Conservation (phyloP, 2,329 filamentous ascomycete genomes). For the Fragosphaeria purpurea region DNA sequence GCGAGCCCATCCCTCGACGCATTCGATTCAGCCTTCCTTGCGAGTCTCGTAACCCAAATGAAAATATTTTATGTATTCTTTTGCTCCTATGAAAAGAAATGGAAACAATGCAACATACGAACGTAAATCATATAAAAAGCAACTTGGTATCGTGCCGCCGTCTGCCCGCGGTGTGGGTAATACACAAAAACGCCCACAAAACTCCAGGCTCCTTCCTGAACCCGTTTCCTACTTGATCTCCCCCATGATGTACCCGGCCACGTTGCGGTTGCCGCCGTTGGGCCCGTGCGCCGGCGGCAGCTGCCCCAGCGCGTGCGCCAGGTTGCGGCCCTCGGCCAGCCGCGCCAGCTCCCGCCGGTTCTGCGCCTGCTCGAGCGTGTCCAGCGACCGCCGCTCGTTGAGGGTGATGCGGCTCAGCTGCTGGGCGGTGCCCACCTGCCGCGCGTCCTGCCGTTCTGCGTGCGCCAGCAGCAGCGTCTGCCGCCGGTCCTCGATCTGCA, state of each 20-base stretch:
- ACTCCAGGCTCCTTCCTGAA: no score
- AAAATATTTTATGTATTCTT: no score
- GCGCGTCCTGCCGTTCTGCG: conserved; percentile 35
- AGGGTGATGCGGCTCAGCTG: conserved; percentile 39
- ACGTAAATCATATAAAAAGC: no score
- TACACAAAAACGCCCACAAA: no score
- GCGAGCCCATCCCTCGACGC: no score
- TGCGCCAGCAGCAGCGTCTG: conserved; percentile 37
- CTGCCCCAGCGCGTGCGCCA: conserved; percentile 34
- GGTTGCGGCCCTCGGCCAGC: conserved; percentile 39
- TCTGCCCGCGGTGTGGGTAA: no score
- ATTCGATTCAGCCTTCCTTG: no score
- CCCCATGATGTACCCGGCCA: conserved; percentile 46
- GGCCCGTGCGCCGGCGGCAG: conserved; percentile 23
- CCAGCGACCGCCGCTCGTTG: conserved; percentile 40
- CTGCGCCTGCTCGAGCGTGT: conserved; percentile 35
- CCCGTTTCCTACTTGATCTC: conserved; percentile 43
- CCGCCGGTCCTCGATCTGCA: conserved; percentile 32
- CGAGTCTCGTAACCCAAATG: no score
- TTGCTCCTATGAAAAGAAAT: no score
- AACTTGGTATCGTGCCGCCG: no score
- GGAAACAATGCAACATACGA: no score
- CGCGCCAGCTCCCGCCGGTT: conserved; percentile 35
- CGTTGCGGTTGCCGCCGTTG: conserved; percentile 20
- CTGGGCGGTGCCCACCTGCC: conserved; percentile 37